Percentiles rank a stretch among this genome's conserved stretches.
Evolutionary conservation across 2,329 filamentous ascomycete species (phyloP).

Genomic region (Fusarium keratoplasticum): DNA sequence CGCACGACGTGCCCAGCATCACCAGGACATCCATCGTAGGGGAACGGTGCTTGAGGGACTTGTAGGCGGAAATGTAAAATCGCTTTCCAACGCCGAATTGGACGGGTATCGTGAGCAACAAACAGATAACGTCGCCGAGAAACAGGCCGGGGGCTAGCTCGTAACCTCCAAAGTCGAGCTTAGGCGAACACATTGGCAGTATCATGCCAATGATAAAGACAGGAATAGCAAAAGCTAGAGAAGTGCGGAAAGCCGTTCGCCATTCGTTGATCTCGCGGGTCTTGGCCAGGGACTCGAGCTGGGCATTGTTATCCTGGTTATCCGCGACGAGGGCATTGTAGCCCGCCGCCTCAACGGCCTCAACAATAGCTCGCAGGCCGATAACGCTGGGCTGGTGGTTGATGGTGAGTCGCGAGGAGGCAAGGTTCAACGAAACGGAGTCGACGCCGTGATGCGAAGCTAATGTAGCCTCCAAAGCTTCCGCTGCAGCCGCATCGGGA

Average conservation of each 20-base stretch:
- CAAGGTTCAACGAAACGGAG: conserved; percentile 78
- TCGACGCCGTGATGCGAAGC: conserved; percentile 75
- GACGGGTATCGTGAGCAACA: conserved; percentile 87
- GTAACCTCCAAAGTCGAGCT: conserved; percentile 80
- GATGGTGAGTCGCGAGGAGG: conserved; percentile 79
- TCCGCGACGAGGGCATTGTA: conserved; percentile 92
- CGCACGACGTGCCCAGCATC: conserved; percentile 91
- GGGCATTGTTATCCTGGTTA: conserved; percentile 94
- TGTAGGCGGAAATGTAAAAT: conserved; percentile 94
- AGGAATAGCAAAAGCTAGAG: conserved; percentile 84
- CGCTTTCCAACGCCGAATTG: conserved; percentile 97
- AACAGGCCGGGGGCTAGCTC: conserved; percentile 80
- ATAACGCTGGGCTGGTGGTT: conserved; percentile 77
- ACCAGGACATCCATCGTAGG: conserved; percentile 99
- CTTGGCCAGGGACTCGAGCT: conserved; percentile 94
- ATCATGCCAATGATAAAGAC: conserved; percentile 96
- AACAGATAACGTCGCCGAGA: conserved; percentile 87
- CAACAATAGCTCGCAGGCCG: conserved; percentile 86
- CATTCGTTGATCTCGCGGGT: conserved; percentile 97
- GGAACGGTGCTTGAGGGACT: conserved; percentile 88
- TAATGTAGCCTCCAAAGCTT: conserved; percentile 76
- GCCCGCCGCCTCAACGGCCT: conserved; percentile 82
- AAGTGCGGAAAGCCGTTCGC: conserved; percentile 83
- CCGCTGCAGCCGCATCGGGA: conserved; percentile 77
- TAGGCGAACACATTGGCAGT: conserved; percentile 84